Evolutionary conservation across 2,329 filamentous ascomycete genomes (phyloP).

Genomic region (Xylogone sp.): DNA sequence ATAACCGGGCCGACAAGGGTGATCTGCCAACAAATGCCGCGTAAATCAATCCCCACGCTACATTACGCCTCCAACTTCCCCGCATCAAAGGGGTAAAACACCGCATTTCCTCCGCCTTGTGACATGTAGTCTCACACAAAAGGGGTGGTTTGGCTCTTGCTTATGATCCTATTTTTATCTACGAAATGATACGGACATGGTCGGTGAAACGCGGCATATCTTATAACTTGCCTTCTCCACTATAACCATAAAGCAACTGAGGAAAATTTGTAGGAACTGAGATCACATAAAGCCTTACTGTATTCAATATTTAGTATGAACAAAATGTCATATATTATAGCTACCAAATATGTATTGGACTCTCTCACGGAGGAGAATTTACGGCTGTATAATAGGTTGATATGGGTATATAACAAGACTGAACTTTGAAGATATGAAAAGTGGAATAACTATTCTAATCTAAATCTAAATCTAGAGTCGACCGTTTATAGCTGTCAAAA

Average conservation of each 20-base stretch:
- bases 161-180: no score
- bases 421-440: not conserved
- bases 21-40: not conserved
- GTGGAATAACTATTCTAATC: not conserved
- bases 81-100: not conserved
- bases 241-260: no score
- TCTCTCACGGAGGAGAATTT: no score
- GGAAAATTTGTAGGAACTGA: no score
- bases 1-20: not conserved
- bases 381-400: not conserved
- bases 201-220: no score
- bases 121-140: not conserved
- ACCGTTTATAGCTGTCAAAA: conserved; percentile 27
- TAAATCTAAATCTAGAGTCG: not conserved
- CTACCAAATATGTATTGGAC: no score
- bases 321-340: no score
- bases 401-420: not conserved
- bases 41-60: not conserved
- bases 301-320: no score
- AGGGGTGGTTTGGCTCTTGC: not conserved
- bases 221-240: no score
- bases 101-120: not conserved
- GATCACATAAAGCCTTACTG: no score
- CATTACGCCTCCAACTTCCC: not conserved
- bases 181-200: no score